Base-by-base conservation (phyloP, 805 yeast species). In the Kodamaea restingae region DNA sequence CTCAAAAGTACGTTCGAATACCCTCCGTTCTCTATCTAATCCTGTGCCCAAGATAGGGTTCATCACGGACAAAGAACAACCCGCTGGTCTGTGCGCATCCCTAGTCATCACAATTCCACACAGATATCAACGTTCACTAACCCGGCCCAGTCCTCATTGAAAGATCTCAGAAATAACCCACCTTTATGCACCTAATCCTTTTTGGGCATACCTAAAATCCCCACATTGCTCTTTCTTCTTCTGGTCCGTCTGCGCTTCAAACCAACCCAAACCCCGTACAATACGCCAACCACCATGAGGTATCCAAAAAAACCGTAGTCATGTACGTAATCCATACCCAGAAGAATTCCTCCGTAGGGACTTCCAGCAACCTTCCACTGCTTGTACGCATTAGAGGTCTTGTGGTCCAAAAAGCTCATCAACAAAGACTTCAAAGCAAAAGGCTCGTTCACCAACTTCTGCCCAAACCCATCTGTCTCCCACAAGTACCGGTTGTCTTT, bases 261-360 rank as follows among this genome's bases (percentile, higher is more conserved):
- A 18, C 14, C 18, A 35, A 27, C 22, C 17, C 34, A 11, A 14
- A 18, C 30, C n/a, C 32, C 8, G 5, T 45, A 50, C 4, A 57
- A 11, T 1, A 33, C 31, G 14, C 36, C 36, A 15, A 56, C 18
- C 3, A 58, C 41, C 2, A 48, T 41, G 4, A 60, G 28, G 49
- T 75, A 77, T 0, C 75, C 80, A 21, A 59, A 38, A 37, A 72
- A 36, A 1, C 80, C 79, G 39, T 58, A 52, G 38, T 59, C 55
- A 46, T 73, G 81, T 14, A 75, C 46, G 11, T 33, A 10, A 40
- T 76, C 79, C 64, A 75, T 56, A 32, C 67, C 58, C 38, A 69
- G 55, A 12, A 75, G 52, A 1, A 43, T 29, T 1, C 52, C 46
- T 4, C 65, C 60, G 43, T 57, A 75, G 3, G 80, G 78, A 40